A percentile compares a stretch with the other conserved stretches of the same genome.
These are phyloP conservation scores for Boletellus deceptivus DNA, from an alignment of 1,284 basidiomycete genomes.

Conservation along the genomic window DNA sequence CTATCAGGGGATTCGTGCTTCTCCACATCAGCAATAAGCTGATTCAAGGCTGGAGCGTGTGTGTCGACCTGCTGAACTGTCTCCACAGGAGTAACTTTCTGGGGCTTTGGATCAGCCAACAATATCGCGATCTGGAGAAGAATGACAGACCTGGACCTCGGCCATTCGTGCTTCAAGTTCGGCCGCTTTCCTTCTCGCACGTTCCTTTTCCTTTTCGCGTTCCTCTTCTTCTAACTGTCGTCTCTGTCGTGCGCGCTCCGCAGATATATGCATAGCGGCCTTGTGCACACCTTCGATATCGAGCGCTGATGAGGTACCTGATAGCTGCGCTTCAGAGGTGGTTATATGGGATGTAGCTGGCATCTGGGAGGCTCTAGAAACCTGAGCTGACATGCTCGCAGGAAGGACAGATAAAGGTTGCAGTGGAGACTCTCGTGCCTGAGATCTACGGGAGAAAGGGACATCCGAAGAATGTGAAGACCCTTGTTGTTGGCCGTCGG, in stretches of 20 bases:
- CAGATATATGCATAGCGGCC: slow-evolving; percentile 86
- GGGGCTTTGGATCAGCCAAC: slow-evolving; percentile 9
- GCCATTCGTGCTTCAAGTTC: slow-evolving; percentile 81
- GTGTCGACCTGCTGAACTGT: slow-evolving; percentile 9
- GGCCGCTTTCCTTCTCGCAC: slow-evolving; percentile 82
- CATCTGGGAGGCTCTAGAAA: slow-evolving; percentile 25
- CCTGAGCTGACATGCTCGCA: slow-evolving; percentile 6
- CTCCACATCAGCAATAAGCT: slow-evolving; percentile 5
- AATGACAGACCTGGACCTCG: slow-evolving; percentile 21
- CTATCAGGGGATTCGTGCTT: slow-evolving; percentile 3
- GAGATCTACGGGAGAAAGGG: slow-evolving; percentile 25
- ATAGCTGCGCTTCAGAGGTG: slow-evolving; percentile 35
- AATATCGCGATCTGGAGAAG: not conserved
- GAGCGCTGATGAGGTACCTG: slow-evolving; percentile 37
- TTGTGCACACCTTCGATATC: slow-evolving; percentile 76
- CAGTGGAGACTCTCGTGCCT: slow-evolving; percentile 29
- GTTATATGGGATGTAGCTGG: slow-evolving; percentile 42
- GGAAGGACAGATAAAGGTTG: slow-evolving; percentile 36
- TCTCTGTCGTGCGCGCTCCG: slow-evolving; percentile 79
- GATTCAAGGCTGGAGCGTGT: slow-evolving; percentile 5
- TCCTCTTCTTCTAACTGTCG: slow-evolving; percentile 86
- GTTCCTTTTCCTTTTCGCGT: slow-evolving; percentile 77
- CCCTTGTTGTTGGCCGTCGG: slow-evolving; percentile 23
- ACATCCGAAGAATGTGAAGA: slow-evolving; percentile 23
- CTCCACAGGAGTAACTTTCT: slow-evolving; percentile 19